phyloP scores from a whole-genome alignment of 1,284 basidiomycete genomes.

The Sphagnurus paluster region DNA sequence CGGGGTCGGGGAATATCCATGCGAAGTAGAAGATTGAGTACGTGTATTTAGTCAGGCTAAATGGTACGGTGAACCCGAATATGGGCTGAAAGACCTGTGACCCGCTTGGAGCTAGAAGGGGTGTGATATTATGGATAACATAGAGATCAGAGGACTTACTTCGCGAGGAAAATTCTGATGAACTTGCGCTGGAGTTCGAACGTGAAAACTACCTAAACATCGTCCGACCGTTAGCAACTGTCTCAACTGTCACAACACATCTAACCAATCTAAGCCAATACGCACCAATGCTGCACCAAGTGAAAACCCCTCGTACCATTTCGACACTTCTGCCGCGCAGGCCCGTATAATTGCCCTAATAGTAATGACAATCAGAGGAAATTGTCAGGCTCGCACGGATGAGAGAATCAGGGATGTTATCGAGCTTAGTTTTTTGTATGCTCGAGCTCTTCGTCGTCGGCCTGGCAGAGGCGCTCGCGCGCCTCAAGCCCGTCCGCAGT shows the following conservation, averaged over 20 bases:
- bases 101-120: conserved; percentile 54
- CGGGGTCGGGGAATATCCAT: neutral
- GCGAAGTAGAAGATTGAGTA: conserved; percentile 1
- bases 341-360: conserved; percentile 68
- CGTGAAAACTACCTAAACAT: conserved; percentile 53
- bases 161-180: conserved; percentile 60
- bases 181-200: conserved; percentile 66
- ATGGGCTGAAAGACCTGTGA: conserved; percentile 66
- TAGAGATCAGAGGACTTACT: conserved; percentile 43
- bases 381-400: conserved; percentile 50
- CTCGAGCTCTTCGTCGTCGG: conserved; percentile 27
- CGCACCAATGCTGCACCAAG: conserved; percentile 71
- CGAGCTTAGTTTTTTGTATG: conserved; percentile 15
- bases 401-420: conserved; percentile 45
- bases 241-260: neutral
- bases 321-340: conserved; percentile 76
- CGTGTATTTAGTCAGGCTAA: conserved; percentile 68
- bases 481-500: conserved; percentile 24
- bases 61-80: conserved; percentile 64
- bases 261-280: conserved; percentile 8
- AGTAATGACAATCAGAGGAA: conserved; percentile 72
- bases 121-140: conserved; percentile 15
- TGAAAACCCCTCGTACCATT: conserved; percentile 62
- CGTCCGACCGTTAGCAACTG: neutral
- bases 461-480: conserved; percentile 20